Percentiles rank a stretch among this genome's conserved stretches.
Evolutionary conservation across 768 basidiomycete genomes (phyloP).

Genomic region (Hericium coralloides): DNA sequence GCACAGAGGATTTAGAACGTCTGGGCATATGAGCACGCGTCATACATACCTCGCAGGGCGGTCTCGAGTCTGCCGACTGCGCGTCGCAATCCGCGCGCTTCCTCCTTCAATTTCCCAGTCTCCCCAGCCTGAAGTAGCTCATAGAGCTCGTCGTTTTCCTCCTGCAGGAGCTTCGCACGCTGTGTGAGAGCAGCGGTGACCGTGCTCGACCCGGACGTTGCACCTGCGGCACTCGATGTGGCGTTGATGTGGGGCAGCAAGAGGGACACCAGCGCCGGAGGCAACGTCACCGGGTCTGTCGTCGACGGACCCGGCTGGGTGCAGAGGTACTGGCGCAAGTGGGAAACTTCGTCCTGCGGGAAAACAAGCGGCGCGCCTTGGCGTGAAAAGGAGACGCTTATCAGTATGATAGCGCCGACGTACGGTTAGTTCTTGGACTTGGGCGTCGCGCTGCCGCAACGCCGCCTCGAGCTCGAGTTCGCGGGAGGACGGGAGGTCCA

Average conservation of each 20-base stretch:
- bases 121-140: slow-evolving; percentile 64
- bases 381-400: neutral
- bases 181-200: slow-evolving; percentile 71
- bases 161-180: slow-evolving; percentile 62
- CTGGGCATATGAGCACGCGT: neutral
- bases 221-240: slow-evolving; percentile 22
- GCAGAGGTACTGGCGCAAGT: slow-evolving; percentile 55
- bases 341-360: slow-evolving; percentile 62
- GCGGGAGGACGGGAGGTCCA: slow-evolving; percentile 66
- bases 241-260: slow-evolving; percentile 58
- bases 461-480: slow-evolving; percentile 78
- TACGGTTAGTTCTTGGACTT: slow-evolving; percentile 65
- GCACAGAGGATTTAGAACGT: slow-evolving; percentile 2
- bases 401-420: slow-evolving; percentile 25
- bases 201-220: slow-evolving; percentile 33
- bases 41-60: slow-evolving; percentile 60
- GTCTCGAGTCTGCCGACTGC: slow-evolving; percentile 62
- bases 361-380: slow-evolving; percentile 9
- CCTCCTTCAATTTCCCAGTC: slow-evolving; percentile 75
- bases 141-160: slow-evolving; percentile 85
- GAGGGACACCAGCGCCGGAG: slow-evolving; percentile 59
- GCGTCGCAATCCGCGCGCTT: slow-evolving; percentile 59
- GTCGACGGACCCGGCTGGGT: slow-evolving; percentile 51
- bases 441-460: slow-evolving; percentile 65
- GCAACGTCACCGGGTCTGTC: slow-evolving; percentile 58